These are phyloP conservation scores for Globisporangium nagaii DNA, from an alignment of 352 stramenopile genomes.

Conservation along the genomic window DNA sequence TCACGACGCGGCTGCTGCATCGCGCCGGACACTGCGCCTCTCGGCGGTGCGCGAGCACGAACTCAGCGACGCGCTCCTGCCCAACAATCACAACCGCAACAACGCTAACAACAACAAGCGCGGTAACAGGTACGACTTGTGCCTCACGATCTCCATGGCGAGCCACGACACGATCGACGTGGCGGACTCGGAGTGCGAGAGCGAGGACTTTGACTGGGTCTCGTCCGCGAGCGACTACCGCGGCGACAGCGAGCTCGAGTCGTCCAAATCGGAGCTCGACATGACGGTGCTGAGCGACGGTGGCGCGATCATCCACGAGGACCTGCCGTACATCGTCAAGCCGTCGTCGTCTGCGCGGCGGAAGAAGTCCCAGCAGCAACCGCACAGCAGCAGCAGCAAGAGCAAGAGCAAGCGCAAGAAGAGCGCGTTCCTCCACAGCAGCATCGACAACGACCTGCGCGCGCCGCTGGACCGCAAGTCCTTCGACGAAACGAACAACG, in stretches of 20 bases:
- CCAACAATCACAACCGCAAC: neutral
- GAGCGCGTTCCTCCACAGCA: conserved; percentile 23
- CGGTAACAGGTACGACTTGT: too few species aligned
- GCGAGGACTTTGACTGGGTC: neutral
- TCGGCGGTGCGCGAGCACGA: neutral
- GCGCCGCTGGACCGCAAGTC: conserved; percentile 17
- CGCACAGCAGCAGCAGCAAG: too few species aligned
- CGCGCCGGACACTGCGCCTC: neutral
- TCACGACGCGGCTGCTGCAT: neutral
- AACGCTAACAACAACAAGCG: neutral
- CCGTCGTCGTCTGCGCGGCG: neutral
- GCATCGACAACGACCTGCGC: conserved; percentile 22
- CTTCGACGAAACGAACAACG: conserved; percentile 11
- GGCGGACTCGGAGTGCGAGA: neutral
- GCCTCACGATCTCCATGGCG: neutral
- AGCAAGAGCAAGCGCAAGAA: too few species aligned
- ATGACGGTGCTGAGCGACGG: conserved; percentile 12
- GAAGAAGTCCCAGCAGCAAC: too few species aligned
- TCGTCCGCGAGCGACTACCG: conserved; percentile 8
- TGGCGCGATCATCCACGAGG: conserved; percentile 14
- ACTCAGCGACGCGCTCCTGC: neutral
- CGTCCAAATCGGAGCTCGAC: neutral
- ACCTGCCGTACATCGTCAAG: conserved; percentile 6
- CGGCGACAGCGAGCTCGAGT: conserved; percentile 4
- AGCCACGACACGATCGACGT: conserved; percentile 4